Evolutionary conservation across 768 basidiomycete species (phyloP), one percentile per base, ranked within the genome.

Genomic region (Agaricus sinodeliciosus): DNA sequence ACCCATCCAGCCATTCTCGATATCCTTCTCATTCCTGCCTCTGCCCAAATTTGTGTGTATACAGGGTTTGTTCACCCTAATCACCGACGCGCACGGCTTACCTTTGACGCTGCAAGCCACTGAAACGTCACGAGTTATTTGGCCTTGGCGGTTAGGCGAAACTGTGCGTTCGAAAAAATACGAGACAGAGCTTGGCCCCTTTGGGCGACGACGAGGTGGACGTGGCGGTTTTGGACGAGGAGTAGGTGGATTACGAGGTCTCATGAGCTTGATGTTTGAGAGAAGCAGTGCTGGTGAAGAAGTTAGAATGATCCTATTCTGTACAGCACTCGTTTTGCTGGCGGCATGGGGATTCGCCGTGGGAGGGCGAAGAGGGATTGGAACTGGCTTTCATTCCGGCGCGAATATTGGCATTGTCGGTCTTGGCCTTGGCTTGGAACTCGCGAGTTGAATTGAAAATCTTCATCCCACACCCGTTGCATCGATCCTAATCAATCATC

Each of bases 221-320:
- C 40, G 58, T 12, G 42, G 44, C 12, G 47, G 63, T 60, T 74
- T 74, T n/a, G 56, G 69, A 56, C 65, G 66, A 42, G 74, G 74
- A 7, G 56, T 79, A 15, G 48, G 64, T 60, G 74, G 74, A n/a
- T 51, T 70, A 55, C 65, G 66, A 37, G 74, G 74, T 9, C 57
- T 79, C 41, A 6, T 71, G 31, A 67, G 70, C 36, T 62, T 87
- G 54, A 50, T 85, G 27, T 59, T 78, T 27, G 86, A 87, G 65
- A 71, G 64, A 55, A 80, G 80, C 16, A 65, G 76, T 1, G 85
- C 86, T 19, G 86, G 86, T 5, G 83, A 87, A 61, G 86, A 88
- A 65, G 74, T 78, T 63, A 72, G 82, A 56, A 71, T 84, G 74
- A 72, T 83, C 35, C 19, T 78, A 43, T 80, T 82, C 59, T 82